Evolutionary conservation across 495 filamentous ascomycete species (phyloP).

Genomic region (Xylaria flabelliformis): DNA sequence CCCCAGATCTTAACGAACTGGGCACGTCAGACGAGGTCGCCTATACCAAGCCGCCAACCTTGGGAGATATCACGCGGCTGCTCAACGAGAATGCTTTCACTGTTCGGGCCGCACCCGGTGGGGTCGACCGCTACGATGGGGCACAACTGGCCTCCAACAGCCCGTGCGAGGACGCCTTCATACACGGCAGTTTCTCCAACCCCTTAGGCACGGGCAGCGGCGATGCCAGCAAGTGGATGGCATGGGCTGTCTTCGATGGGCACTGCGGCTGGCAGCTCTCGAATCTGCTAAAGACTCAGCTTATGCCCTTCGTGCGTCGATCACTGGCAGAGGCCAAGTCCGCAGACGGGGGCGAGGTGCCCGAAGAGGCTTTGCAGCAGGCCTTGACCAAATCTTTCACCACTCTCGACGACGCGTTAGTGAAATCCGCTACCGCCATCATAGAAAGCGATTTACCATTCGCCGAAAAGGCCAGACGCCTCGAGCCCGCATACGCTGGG

Average conservation of each 20-base stretch:
- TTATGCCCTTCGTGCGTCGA: slow-evolving; percentile 50
- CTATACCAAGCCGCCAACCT: slow-evolving; percentile 34
- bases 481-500: slow-evolving; percentile 57
- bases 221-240: slow-evolving; percentile 50
- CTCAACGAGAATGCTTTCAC: slow-evolving; percentile 44
- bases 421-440: slow-evolving; percentile 50
- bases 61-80: slow-evolving; percentile 35
- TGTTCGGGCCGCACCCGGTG: slow-evolving; percentile 36
- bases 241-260: slow-evolving; percentile 56
- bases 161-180: slow-evolving; percentile 56
- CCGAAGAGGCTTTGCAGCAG: slow-evolving; percentile 43
- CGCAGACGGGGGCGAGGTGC: slow-evolving; percentile 23
- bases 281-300: slow-evolving; percentile 45
- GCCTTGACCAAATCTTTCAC: slow-evolving; percentile 57
- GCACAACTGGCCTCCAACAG: slow-evolving; percentile 54
- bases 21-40: slow-evolving; percentile 34
- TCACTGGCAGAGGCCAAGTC: slow-evolving; percentile 40
- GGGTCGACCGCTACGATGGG: slow-evolving; percentile 52
- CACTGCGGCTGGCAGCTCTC: slow-evolving; percentile 57
- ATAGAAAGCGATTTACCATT: slow-evolving; percentile 36
- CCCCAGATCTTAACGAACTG: slow-evolving; percentile 36
- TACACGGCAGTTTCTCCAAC: slow-evolving; percentile 52
- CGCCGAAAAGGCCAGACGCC: slow-evolving; percentile 34
- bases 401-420: slow-evolving; percentile 57
- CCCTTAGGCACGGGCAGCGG: slow-evolving; percentile 35